phyloP scores from a whole-genome alignment of 192 early-diverging fungal species.

The Linnemannia schmuckeri region DNA sequence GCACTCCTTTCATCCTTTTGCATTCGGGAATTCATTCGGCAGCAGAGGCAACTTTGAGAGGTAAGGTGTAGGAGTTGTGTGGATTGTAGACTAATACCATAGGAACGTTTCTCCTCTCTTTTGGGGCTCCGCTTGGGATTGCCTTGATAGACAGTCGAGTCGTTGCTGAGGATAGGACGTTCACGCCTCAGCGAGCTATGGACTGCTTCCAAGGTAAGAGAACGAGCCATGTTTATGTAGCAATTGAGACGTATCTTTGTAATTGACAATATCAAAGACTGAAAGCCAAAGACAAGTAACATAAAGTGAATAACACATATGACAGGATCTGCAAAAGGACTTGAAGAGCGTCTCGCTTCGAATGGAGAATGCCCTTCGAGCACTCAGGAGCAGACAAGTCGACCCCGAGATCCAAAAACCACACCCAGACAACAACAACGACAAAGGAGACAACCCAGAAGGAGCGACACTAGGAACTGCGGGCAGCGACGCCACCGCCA shows the following conservation, averaged over 20 bases:
- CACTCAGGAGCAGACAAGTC: constrained; percentile 30
- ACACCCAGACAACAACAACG: neutral
- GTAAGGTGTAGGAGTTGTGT: neutral
- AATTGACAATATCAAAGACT: neutral
- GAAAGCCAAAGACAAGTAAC: neutral
- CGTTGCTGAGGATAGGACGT: constrained; percentile 31
- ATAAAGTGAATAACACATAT: neutral
- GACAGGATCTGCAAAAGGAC: constrained; percentile 39
- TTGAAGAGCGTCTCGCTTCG: constrained; percentile 33
- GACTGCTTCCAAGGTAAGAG: constrained; percentile 28
- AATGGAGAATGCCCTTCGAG: constrained; percentile 43
- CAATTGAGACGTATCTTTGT: neutral
- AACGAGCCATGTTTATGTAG: neutral
- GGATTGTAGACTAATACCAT: neutral
- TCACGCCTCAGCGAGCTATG: constrained; percentile 28
- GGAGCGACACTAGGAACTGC: neutral
- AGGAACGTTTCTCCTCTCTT: neutral
- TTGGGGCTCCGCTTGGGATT: neutral
- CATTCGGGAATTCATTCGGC: neutral
- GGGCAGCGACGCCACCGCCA: neutral
- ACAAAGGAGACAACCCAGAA: no score
- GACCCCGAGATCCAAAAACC: constrained; percentile 44
- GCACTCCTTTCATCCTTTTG: neutral
- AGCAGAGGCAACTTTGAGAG: neutral
- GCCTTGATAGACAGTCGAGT: constrained; percentile 31